Conservation (phyloP, 1,139 yeast genomes). For the Williopsis jadinii region DNA sequence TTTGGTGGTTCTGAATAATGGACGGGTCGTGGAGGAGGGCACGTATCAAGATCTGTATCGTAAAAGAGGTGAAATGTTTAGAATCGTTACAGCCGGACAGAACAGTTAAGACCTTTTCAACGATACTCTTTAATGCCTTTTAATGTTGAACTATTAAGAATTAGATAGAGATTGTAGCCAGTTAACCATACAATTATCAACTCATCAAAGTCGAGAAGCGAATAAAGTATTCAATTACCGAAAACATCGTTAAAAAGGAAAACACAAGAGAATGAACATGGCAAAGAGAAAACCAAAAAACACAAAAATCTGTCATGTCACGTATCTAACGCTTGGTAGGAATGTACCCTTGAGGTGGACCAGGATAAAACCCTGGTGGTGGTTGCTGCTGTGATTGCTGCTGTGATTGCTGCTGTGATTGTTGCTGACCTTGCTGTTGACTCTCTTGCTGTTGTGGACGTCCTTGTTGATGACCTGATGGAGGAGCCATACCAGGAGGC, state of each 20-base stretch:
- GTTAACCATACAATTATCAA: too few species aligned
- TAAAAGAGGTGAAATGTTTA: constrained; percentile 20
- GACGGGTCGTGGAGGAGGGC: constrained; percentile 36
- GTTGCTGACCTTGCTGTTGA: neutral
- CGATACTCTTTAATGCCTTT: too few species aligned
- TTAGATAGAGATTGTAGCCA: too few species aligned
- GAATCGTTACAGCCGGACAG: constrained; percentile 14
- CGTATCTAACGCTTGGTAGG: neutral
- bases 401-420: neutral
- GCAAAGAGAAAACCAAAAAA: too few species aligned
- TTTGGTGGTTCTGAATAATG: constrained; percentile 37
- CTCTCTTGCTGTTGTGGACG: neutral
- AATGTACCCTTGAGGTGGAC: constrained; percentile 10
- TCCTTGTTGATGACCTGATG: neutral
- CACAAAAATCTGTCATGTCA: too few species aligned
- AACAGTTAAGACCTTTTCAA: neutral
- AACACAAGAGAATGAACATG: too few species aligned
- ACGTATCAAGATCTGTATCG: constrained; percentile 22
- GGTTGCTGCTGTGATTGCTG: neutral
- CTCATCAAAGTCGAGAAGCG: too few species aligned
- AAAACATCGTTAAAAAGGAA: too few species aligned
- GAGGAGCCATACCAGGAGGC: constrained; percentile 7
- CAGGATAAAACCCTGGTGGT: constrained; percentile 15
- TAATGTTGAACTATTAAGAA: too few species aligned
- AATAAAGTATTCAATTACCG: too few species aligned